These are phyloP conservation scores for Pythium guiyangense DNA, from an alignment of 352 stramenopile species.

Conservation along the genomic window DNA sequence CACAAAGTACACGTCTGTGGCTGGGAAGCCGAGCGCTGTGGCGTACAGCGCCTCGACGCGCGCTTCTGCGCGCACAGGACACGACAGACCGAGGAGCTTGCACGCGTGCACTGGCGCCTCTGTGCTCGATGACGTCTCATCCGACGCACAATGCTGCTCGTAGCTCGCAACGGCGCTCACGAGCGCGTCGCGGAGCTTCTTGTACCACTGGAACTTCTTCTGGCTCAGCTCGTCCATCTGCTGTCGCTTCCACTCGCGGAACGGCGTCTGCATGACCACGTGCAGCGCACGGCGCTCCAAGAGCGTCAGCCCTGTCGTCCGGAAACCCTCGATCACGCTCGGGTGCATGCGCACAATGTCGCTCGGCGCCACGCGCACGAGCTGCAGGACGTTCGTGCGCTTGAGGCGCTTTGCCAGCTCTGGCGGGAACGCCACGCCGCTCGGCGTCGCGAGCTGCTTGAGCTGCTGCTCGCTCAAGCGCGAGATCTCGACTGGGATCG, in stretches of 20 bases:
- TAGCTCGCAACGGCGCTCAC: slow-evolving; percentile 24
- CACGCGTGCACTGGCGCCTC: slow-evolving; percentile 24
- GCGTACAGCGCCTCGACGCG: slow-evolving; percentile 42
- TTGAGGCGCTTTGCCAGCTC: slow-evolving; percentile 84
- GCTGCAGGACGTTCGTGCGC: slow-evolving; percentile 83
- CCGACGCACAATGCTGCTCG: slow-evolving; percentile 19
- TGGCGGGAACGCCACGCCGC: slow-evolving; percentile 49
- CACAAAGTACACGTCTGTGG: slow-evolving; percentile 30
- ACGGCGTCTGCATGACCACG: slow-evolving; percentile 46
- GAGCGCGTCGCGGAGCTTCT: slow-evolving; percentile 70
- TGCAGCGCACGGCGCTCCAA: slow-evolving; percentile 89
- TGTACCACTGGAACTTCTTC: slow-evolving; percentile 79
- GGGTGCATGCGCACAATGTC: slow-evolving; percentile 82
- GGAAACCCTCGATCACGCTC: slow-evolving; percentile 62
- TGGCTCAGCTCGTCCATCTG: slow-evolving; percentile 79
- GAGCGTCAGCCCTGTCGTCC: slow-evolving; percentile 62
- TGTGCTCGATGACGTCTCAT: no score
- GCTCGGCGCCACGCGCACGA: slow-evolving; percentile 69
- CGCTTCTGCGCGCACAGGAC: slow-evolving; percentile 42
- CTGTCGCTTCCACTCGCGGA: slow-evolving; percentile 68
- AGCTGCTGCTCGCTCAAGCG: slow-evolving; percentile 77
- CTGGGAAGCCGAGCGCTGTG: slow-evolving; percentile 41
- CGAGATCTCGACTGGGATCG: slow-evolving; percentile 81
- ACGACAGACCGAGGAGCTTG: slow-evolving; percentile 36
- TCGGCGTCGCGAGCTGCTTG: slow-evolving; percentile 41